These are phyloP conservation scores for Pezicula carpinea DNA, from an alignment of 2,329 filamentous ascomycete genomes.

Conservation along the genomic window DNA sequence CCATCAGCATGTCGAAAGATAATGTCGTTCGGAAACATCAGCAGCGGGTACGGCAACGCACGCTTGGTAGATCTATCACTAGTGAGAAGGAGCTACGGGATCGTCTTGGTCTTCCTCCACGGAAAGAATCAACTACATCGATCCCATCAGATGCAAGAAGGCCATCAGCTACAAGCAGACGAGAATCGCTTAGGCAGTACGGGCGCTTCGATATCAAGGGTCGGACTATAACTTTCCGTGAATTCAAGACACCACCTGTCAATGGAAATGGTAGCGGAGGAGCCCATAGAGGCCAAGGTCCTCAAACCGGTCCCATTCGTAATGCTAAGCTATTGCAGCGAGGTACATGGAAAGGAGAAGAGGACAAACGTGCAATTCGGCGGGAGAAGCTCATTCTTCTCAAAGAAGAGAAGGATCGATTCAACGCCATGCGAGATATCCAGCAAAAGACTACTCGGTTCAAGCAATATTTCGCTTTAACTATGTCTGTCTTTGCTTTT, in stretches of 20 bases:
- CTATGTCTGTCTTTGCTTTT: constrained; percentile 54
- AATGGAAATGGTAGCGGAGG: constrained; percentile 23
- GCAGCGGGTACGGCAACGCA: constrained; percentile 47
- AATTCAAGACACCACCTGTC: constrained; percentile 13
- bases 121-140: constrained; percentile 9
- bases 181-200: constrained; percentile 26
- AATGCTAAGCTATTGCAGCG: constrained; percentile 22
- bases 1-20: constrained; percentile 52
- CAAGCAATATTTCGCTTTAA: constrained; percentile 56
- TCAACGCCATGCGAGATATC: constrained; percentile 62
- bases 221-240: constrained; percentile 30
- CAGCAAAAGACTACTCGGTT: constrained; percentile 51
- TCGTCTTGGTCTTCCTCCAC: constrained; percentile 31
- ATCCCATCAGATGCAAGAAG: constrained; percentile 8
- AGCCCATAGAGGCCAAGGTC: constrained; percentile 14
- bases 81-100: constrained; percentile 43
- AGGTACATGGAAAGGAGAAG: constrained; percentile 6
- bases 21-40: constrained; percentile 59
- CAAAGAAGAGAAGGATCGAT: constrained; percentile 53
- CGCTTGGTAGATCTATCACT: constrained; percentile 48
- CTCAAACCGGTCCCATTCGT: constrained; percentile 14
- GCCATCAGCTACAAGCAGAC: constrained; percentile 14
- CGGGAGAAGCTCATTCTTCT: constrained; percentile 47
- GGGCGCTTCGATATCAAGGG: constrained; percentile 31
- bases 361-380: constrained; percentile 9